phyloP scores from a whole-genome alignment of 306 rosid genomes.

The Ormosia emarginata region DNA sequence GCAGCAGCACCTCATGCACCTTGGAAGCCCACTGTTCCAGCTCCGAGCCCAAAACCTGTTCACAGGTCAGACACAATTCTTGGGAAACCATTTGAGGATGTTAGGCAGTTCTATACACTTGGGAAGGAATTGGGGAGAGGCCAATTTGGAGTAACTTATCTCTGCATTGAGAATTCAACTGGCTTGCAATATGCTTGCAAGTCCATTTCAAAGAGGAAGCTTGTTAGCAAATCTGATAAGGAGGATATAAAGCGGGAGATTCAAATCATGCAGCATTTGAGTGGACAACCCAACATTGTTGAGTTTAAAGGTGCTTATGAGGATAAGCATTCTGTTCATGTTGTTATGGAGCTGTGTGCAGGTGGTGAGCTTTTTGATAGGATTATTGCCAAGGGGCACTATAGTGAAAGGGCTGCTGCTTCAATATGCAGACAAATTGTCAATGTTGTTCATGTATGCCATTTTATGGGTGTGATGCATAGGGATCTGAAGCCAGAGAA shows the following conservation, averaged over 20 bases:
- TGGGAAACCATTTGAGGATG: slow-evolving; percentile 73
- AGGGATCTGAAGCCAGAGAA: slow-evolving; percentile 93
- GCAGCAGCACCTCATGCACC: slow-evolving; percentile 18
- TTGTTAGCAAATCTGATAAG: slow-evolving; percentile 56
- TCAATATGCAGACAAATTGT: slow-evolving; percentile 76
- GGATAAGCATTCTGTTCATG: slow-evolving; percentile 70
- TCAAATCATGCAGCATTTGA: slow-evolving; percentile 92
- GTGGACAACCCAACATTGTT: slow-evolving; percentile 88
- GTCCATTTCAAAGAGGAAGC: slow-evolving; percentile 82
- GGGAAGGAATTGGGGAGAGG: slow-evolving; percentile 92
- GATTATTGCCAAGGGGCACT: slow-evolving; percentile 82
- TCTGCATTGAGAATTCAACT: slow-evolving; percentile 68
- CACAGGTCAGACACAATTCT: slow-evolving; percentile 46
- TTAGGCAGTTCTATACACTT: slow-evolving; percentile 49
- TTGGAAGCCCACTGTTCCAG: slow-evolving; percentile 31
- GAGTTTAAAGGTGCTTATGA: slow-evolving; percentile 87
- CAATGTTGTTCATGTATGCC: slow-evolving; percentile 77
- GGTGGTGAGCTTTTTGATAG: slow-evolving; percentile 92
- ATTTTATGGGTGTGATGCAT: slow-evolving; percentile 96
- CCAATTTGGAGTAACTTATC: slow-evolving; percentile 83
- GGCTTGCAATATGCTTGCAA: slow-evolving; percentile 75
- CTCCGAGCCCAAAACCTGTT: slow-evolving; percentile 36
- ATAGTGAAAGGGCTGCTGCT: slow-evolving; percentile 84
- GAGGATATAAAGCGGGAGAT: slow-evolving; percentile 85
- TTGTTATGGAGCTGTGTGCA: slow-evolving; percentile 89